Percentiles rank a stretch among this genome's conserved stretches.
These are phyloP conservation scores for Microbotryum saponariae DNA, from an alignment of 1,284 basidiomycete species.

Conservation along the genomic window DNA sequence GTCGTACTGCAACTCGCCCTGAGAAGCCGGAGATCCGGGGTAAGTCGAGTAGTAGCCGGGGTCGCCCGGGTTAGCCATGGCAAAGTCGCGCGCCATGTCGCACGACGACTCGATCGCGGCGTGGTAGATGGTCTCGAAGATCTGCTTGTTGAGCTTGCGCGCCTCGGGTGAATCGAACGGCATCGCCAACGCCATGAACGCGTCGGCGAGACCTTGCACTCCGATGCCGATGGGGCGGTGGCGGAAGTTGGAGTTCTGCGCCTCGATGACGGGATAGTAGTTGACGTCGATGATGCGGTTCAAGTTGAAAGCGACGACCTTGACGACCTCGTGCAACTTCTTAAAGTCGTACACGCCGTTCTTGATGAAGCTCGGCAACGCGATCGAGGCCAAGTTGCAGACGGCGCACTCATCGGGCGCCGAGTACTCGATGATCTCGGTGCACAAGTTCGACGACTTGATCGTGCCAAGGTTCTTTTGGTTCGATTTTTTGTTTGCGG, in stretches of 20 bases:
- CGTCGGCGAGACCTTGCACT: conserved; percentile 95
- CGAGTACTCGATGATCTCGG: conserved; percentile 98
- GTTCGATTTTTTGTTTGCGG: conserved; percentile 70
- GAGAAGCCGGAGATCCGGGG: conserved; percentile 79
- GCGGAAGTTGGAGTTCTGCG: conserved; percentile 88
- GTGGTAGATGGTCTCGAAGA: conserved; percentile 99
- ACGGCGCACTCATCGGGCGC: conserved; percentile 97
- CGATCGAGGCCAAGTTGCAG: conserved; percentile 96
- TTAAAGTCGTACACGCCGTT: conserved; percentile 55
- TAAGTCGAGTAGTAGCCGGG: conserved; percentile 88
- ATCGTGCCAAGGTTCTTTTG: conserved; percentile 98
- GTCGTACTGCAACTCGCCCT: conserved; percentile 88
- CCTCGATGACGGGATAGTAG: conserved; percentile 84
- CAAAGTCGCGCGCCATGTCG: conserved; percentile 60
- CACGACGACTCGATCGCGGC: conserved; percentile 84
- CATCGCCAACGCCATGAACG: conserved; percentile 95
- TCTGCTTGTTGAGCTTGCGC: conserved; percentile 82
- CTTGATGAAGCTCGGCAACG: conserved; percentile 59
- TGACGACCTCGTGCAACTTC: conserved; percentile 87
- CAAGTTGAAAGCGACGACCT: conserved; percentile 86
- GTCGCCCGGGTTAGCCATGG: conserved; percentile 41
- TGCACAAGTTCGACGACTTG: conserved; percentile 98
- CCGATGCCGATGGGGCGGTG: conserved; percentile 97
- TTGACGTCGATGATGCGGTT: conserved; percentile 92
- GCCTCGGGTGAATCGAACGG: conserved; percentile 90